Conservation (phyloP, 2,329 filamentous ascomycete species). For the Claviceps africana region DNA sequence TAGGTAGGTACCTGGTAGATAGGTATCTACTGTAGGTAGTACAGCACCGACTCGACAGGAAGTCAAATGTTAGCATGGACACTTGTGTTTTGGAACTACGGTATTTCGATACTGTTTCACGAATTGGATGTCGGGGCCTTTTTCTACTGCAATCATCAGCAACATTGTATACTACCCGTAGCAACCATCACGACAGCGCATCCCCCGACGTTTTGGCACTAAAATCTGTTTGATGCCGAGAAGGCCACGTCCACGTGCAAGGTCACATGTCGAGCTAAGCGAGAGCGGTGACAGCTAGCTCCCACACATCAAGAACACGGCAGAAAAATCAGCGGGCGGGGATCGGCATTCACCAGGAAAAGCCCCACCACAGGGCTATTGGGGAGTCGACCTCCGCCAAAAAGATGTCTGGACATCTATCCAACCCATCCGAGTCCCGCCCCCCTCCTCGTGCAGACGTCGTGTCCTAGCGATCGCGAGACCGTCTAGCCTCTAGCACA, state of each 20-base stretch:
- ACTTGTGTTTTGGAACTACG: no score
- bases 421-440: conserved; percentile 11
- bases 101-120: no score
- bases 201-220: no score
- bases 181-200: no score
- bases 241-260: conserved; percentile 9
- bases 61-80: no score
- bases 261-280: conserved; percentile 11
- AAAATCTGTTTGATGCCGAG: no score
- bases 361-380: conserved; percentile 27
- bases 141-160: no score
- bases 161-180: no score
- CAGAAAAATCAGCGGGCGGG: conserved; percentile 27
- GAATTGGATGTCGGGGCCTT: no score
- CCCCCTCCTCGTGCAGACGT: conserved; percentile 6
- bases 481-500: conserved; percentile 7
- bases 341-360: conserved; percentile 5
- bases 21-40: neutral
- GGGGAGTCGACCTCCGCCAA: conserved; percentile 16
- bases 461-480: conserved; percentile 10
- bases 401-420: conserved; percentile 15
- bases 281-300: conserved; percentile 24
- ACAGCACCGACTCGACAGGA: neutral
- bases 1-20: neutral
- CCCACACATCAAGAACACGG: conserved; percentile 22